Evolutionary conservation across 331 rosid species (phyloP), one percentile per base, ranked within the genome.

Genomic region (Cydonia oblonga): DNA sequence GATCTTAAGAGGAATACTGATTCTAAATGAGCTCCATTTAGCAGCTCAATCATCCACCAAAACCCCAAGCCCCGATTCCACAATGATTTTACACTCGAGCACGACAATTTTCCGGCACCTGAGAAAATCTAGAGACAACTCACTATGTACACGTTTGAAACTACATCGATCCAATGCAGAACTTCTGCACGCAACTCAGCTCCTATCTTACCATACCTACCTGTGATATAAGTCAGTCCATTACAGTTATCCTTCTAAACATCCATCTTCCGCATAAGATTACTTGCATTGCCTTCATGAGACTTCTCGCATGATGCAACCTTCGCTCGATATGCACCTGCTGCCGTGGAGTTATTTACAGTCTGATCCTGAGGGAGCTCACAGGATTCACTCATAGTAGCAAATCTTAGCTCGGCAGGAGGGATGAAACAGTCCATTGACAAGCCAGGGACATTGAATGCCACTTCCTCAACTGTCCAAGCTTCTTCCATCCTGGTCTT

Each of bases 401-500:
- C 92, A 72, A 89, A 89, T 80, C 89, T 88, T 20, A 93, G 73
- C 81, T 93, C 97, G 0, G 97, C 96, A 2, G 98, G 98, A 76
- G 98, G 98, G 74, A 93, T 93, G 84, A 93, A 93, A 77, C 98
- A 93, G 79, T 93, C 98, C 69, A 88, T 9, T 11, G 98, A 91
- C 71, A 93, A 88, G 65, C 98, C 98, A 0, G 97, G 97, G 57
- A 93, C 98, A 35, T 89, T 91, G 85, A 93, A 93, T 0, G 97
- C 97, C 54, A 93, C 96, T 82, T 93, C 98, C 83, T 93, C 98
- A 52, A 93, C 89, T 7, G 97, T 89, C 98, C 98, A 93, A 54
- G 96, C 96, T 81, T 93, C 98, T 84, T 93, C 98, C 98, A 93
- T 93, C 83, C 91, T n/a, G n/a, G n/a, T n/a, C n/a, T n/a, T n/a